Evolutionary conservation across 441 rosid species (phyloP).

Genomic region (Erodium moschatum): DNA sequence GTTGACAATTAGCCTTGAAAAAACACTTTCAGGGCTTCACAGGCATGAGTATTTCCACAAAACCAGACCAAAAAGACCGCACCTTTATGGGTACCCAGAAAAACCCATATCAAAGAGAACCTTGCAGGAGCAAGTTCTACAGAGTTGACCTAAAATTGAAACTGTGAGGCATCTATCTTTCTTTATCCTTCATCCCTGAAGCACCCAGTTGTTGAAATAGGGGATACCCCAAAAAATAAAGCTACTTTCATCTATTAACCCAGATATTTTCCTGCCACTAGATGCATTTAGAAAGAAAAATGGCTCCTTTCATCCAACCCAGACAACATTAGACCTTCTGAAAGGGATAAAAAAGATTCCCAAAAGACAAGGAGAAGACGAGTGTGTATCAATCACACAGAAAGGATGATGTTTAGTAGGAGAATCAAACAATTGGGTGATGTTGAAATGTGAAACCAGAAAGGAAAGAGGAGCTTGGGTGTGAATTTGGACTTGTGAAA

Average conservation of each 20-base stretch:
- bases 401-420: no score
- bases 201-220: background rate
- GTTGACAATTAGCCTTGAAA: no score
- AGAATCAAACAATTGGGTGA: no score
- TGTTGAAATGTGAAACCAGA: no score
- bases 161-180: background rate
- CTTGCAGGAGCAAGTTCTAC: background rate
- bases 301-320: constrained; percentile 2
- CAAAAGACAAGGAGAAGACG: background rate
- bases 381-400: no score
- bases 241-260: background rate
- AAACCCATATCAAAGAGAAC: background rate
- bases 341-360: background rate
- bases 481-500: no score
- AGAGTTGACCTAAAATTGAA: background rate
- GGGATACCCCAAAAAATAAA: constrained; percentile 1
- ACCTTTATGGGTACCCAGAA: constrained; percentile 1
- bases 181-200: background rate
- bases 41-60: background rate
- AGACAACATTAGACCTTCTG: background rate
- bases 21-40: background rate
- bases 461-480: no score
- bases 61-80: background rate
- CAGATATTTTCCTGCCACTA: background rate
- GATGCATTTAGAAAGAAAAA: background rate